Base-by-base conservation (phyloP, 2,329 filamentous ascomycete species). In the Cucurbitaria berberidis region DNA sequence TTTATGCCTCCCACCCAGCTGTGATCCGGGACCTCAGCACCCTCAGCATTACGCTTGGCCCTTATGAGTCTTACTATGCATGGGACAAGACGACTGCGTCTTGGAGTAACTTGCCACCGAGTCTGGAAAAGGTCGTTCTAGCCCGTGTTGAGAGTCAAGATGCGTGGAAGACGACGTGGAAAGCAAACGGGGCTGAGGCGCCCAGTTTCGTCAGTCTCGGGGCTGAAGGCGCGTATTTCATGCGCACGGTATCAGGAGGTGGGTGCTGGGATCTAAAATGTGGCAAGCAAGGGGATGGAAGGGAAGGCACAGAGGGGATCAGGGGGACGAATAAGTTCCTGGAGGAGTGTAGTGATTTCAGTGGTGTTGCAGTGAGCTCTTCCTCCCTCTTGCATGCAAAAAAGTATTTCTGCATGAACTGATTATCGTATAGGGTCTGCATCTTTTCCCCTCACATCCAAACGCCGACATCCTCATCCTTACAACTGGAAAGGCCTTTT, bases 231-330 rank as follows among this genome's bases (percentile, higher is more conserved):
- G 62, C 61, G 11, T 72, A 71, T 40, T 72, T 69, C 42, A 70
- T 72, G 69, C 48, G 67, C 11, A 71, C 69, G 7, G 64, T 69
- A 2, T 53, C 42, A n/a, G 69, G 69, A 3, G 69, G 69, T 18
- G 69, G 69, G 4, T 64, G 63, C 29, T 72, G 69, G 68, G 68
- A 72, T 44, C 48, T 72, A 19, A 69, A 64, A 42, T 49, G 61
- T 18, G 52, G 65, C 45, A 47, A 42, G 47, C 13, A 30, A 42
- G 39, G 52, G 43, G 35, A 39, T 54, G 60, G 50, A 63, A 48
- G 51, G 5, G 61, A 63, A 11, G 63, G 64, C 18, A 60, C 57
- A 18, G 66, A 70, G 26, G 69, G 69, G 3, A 52, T 72, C 24
- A 49, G 49, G 10, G 69, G 69, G 26, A 69, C 53, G 16, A 69